Base-by-base conservation (phyloP, 306 rosid genomes). In the Vigna nakashimae region DNA sequence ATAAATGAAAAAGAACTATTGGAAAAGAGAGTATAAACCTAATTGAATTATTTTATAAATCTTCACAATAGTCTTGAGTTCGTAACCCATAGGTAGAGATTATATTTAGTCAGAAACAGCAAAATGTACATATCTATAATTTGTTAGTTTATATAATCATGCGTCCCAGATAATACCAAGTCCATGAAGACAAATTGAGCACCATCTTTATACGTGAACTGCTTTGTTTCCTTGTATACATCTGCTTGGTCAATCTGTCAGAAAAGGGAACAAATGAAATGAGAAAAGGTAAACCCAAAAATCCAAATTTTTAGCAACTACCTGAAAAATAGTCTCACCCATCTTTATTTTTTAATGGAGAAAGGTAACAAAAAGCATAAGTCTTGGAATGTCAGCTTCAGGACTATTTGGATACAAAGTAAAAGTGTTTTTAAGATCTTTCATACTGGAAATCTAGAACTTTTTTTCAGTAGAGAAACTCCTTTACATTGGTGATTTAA, bases 151-250 rank as follows among this genome's bases (percentile, higher is more conserved):
- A 78, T 57, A 69, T 79, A 71, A 62, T 38, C 36, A 71, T 57
- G 68, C 68, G 57, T 77, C 80, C 55, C 49, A 74, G 75, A 79
- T 79, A 67, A 80, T 95, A 95, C 99, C 97, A 91, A 84, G 88
- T 95, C 99, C 99, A 95, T 95, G 86, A 95, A 95, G 85, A 92
- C 96, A 80, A 75, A 95, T 79, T 95, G 99, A 56, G 86, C 46
- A 68, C 97, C 99, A 36, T 95, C 99, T 87, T 92, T 95, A 82
- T 95, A 92, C 24, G 98, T 91, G 85, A 92, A 92, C 77, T 95
- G 98, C 84, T 95, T 95, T 43, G 97, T 88, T 89, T 95, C 99
- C 91, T 92, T 95, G 86, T 65, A 74, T 34, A 95, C 81, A 78
- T 93, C 73, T 73, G 99, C 98, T 84, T 83, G 83, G 0, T 65